These are phyloP conservation scores for Halophytophthora batemanensis DNA, from an alignment of 352 stramenopile genomes.

Conservation along the genomic window DNA sequence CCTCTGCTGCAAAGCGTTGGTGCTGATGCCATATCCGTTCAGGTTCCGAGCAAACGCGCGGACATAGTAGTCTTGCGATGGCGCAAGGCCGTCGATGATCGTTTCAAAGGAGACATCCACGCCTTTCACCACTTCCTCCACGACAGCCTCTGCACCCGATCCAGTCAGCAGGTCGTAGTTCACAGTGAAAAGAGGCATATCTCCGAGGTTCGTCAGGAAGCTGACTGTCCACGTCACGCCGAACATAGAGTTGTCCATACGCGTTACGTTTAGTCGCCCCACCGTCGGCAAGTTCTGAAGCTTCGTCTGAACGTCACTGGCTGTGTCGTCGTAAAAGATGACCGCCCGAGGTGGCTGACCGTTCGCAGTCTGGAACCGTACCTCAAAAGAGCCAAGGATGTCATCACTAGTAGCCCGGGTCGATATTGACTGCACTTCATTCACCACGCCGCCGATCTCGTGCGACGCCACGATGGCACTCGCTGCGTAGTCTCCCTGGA, in stretches of 20 bases:
- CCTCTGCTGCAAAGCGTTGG: slow-evolving; percentile 49
- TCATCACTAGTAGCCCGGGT: slow-evolving; percentile 33
- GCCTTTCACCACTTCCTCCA: slow-evolving; percentile 59
- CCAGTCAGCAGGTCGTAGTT: slow-evolving; percentile 37
- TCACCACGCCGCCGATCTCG: slow-evolving; percentile 54
- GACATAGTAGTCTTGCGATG: slow-evolving; percentile 53
- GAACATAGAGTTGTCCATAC: slow-evolving; percentile 32
- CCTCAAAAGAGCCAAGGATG: slow-evolving; percentile 50
- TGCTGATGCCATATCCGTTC: slow-evolving; percentile 65
- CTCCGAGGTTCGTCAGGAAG: slow-evolving; percentile 68
- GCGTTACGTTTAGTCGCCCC: slow-evolving; percentile 61
- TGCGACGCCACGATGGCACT: slow-evolving; percentile 42
- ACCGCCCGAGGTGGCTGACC: slow-evolving; percentile 33
- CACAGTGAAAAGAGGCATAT: slow-evolving; percentile 54
- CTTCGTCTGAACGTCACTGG: slow-evolving; percentile 67
- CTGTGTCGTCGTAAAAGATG: slow-evolving; percentile 72
- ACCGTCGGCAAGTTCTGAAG: slow-evolving; percentile 64
- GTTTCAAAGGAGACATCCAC: slow-evolving; percentile 62
- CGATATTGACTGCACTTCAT: slow-evolving; percentile 66
- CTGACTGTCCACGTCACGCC: slow-evolving; percentile 66
- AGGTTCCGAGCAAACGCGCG: slow-evolving; percentile 61
- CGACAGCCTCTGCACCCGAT: slow-evolving; percentile 32
- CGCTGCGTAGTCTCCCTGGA: slow-evolving; percentile 39
- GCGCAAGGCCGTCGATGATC: slow-evolving; percentile 43
- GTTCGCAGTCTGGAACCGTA: slow-evolving; percentile 66